Conservation (phyloP, 768 basidiomycete genomes). For the Suillus subalutaceus region DNA sequence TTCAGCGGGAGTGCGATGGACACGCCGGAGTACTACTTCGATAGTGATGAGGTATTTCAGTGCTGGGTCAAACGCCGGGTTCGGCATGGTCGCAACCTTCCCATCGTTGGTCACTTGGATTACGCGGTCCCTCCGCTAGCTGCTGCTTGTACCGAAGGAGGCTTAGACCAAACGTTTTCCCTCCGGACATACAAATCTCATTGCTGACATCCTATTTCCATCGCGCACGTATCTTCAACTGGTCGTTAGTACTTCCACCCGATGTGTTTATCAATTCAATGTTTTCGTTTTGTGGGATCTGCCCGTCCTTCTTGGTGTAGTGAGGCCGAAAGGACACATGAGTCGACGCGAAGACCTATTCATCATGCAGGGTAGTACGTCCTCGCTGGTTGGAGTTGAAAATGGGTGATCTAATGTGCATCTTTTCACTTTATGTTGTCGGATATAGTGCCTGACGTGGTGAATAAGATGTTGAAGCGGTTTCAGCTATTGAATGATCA, state of each 20-base stretch:
- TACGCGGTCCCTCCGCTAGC: background rate
- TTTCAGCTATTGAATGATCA: no score
- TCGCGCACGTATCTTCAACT: background rate
- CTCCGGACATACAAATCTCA: background rate
- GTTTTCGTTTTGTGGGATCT: background rate
- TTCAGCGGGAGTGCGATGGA: slow-evolving; percentile 37
- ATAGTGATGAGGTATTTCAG: slow-evolving; percentile 35
- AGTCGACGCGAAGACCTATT: no score
- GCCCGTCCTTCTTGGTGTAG: background rate
- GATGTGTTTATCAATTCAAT: background rate
- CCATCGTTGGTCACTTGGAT: slow-evolving; percentile 34
- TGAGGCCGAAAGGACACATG: no score
- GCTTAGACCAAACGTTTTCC: background rate
- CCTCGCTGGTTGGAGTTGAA: background rate
- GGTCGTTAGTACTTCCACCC: background rate
- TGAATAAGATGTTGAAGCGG: no score
- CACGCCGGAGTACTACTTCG: slow-evolving; percentile 31
- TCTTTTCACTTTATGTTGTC: background rate
- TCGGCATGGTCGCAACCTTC: slow-evolving; percentile 38
- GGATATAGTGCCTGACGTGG: no score
- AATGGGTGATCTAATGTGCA: background rate
- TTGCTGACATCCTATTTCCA: background rate
- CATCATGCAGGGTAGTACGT: background rate
- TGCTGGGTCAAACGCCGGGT: slow-evolving; percentile 37
- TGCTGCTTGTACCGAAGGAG: no score